A percentile compares a stretch with the other conserved stretches of the same genome.
These are phyloP conservation scores for Leccinum subtestaceum DNA, from an alignment of 768 basidiomycete species.

Conservation along the genomic window DNA sequence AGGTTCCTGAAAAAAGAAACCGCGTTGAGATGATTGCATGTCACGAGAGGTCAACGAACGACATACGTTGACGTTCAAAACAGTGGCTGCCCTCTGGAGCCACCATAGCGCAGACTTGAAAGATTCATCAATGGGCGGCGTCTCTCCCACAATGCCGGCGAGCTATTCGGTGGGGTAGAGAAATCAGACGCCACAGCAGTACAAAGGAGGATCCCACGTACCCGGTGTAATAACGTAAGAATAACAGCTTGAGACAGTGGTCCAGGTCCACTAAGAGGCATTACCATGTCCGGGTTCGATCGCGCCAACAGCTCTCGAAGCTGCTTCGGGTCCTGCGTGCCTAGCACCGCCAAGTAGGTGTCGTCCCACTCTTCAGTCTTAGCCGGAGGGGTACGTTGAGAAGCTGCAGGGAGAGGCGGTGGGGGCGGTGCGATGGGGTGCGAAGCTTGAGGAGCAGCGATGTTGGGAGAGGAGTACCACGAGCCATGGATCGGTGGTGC, in stretches of 20 bases:
- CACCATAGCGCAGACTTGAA: conserved; percentile 87
- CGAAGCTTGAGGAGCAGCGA: conserved; percentile 80
- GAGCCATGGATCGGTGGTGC: conserved; percentile 28
- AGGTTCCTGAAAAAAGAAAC: conserved; percentile 51
- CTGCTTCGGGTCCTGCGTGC: conserved; percentile 70
- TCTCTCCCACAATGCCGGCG: conserved; percentile 70
- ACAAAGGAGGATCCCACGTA: conserved; percentile 37
- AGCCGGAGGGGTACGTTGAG: conserved; percentile 51
- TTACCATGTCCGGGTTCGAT: conserved; percentile 75
- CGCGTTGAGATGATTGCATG: not conserved
- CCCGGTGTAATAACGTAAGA: conserved; percentile 78
- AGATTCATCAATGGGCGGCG: conserved; percentile 70
- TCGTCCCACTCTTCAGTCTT: conserved; percentile 82
- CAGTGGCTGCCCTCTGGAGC: conserved; percentile 71
- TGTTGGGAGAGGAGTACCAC: conserved; percentile 61
- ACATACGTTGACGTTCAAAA: conserved; percentile 70
- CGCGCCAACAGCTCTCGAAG: conserved; percentile 70
- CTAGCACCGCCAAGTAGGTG: conserved; percentile 71
- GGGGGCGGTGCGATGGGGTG: conserved; percentile 73
- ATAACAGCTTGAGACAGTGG: conserved; percentile 83
- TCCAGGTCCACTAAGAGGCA: conserved; percentile 66
- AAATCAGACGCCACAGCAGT: not conserved
- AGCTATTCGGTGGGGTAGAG: conserved; percentile 43
- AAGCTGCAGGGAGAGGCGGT: conserved; percentile 36
- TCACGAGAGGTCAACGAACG: not conserved